phyloP scores from a whole-genome alignment of 441 rosid species.

The Theobroma grandiflorum region DNA sequence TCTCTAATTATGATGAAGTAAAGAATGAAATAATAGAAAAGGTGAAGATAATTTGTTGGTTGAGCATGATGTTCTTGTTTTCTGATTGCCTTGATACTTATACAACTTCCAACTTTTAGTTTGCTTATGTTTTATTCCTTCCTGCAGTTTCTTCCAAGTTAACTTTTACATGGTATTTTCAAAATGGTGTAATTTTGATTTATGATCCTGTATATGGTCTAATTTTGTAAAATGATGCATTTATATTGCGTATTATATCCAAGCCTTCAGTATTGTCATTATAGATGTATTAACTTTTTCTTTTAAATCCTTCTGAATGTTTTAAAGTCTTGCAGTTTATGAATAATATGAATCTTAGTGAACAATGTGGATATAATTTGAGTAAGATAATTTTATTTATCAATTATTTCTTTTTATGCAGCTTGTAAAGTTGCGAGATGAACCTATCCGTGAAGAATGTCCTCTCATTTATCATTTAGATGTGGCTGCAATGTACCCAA shows the following conservation, averaged over 20 bases:
- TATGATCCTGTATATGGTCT: neutral
- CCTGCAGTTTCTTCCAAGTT: slow-evolving; percentile 23
- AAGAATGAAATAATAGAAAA: slow-evolving; percentile 78
- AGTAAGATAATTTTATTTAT: slow-evolving; percentile 13
- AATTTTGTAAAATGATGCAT: neutral
- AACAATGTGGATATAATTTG: neutral
- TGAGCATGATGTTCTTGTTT: slow-evolving; percentile 28
- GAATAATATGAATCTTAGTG: neutral
- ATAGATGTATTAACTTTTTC: neutral
- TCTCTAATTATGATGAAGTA: slow-evolving; percentile 92
- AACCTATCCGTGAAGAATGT: slow-evolving; percentile 89
- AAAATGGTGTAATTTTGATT: neutral
- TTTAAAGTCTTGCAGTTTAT: slow-evolving; percentile 25
- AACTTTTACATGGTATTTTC: slow-evolving; percentile 12
- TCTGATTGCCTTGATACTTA: slow-evolving; percentile 29
- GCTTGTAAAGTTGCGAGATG: slow-evolving; percentile 84
- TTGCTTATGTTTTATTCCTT: slow-evolving; percentile 20
- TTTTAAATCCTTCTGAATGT: neutral
- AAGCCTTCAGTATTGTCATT: slow-evolving; percentile 19
- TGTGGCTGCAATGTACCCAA: slow-evolving; percentile 99
- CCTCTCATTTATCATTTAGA: slow-evolving; percentile 99
- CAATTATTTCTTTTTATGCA: slow-evolving; percentile 47
- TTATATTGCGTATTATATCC: neutral
- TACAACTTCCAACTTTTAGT: slow-evolving; percentile 21
- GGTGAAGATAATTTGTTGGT: slow-evolving; percentile 54